These are phyloP conservation scores for Martensiomyces pterosporus DNA, from an alignment of 192 early-diverging fungal genomes.

Conservation along the genomic window DNA sequence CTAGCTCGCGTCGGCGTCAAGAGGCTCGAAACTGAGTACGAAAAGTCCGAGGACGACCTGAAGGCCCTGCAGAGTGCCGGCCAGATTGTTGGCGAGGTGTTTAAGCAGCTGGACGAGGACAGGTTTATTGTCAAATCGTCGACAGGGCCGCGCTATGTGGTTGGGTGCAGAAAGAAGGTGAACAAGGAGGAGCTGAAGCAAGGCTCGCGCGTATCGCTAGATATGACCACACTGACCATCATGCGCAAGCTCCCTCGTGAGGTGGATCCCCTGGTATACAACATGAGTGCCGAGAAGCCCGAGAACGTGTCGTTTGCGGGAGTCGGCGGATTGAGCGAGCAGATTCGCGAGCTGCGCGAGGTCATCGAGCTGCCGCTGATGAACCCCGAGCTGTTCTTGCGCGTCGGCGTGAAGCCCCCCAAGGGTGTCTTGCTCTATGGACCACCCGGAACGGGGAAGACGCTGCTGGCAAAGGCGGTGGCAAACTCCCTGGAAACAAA, in stretches of 20 bases:
- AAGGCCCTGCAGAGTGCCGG: conserved; percentile 99
- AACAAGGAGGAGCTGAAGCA: conserved; percentile 94
- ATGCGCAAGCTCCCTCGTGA: conserved; percentile 98
- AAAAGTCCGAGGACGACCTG: conserved; percentile 96
- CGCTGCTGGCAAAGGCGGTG: conserved; percentile 93
- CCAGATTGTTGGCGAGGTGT: conserved; percentile 96
- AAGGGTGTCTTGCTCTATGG: conserved; percentile 97
- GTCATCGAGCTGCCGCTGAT: conserved; percentile 98
- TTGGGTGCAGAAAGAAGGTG: conserved; percentile 92
- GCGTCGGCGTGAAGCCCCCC: conserved; percentile 97
- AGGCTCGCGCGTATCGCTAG: conserved; percentile 95
- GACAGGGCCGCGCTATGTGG: conserved; percentile 95
- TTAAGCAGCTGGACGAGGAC: conserved; percentile 96
- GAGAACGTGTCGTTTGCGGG: conserved; percentile 94
- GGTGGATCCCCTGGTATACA: conserved; percentile 99
- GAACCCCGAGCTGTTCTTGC: conserved; percentile 96
- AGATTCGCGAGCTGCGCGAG: conserved; percentile 97
- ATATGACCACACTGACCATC: conserved; percentile 99
- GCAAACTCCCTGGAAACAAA: conserved; percentile 97
- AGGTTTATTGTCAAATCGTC: conserved; percentile 98
- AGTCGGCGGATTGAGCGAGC: conserved; percentile 92
- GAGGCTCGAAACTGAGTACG: conserved; percentile 83
- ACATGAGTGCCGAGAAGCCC: conserved; percentile 98
- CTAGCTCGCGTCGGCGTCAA: conserved; percentile 76
- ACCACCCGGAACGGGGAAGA: conserved; percentile 98